Percentiles rank a stretch among this genome's conserved stretches.
Conservation (phyloP, 2,329 filamentous ascomycete genomes). For the Zasmidium citrigriseum region DNA sequence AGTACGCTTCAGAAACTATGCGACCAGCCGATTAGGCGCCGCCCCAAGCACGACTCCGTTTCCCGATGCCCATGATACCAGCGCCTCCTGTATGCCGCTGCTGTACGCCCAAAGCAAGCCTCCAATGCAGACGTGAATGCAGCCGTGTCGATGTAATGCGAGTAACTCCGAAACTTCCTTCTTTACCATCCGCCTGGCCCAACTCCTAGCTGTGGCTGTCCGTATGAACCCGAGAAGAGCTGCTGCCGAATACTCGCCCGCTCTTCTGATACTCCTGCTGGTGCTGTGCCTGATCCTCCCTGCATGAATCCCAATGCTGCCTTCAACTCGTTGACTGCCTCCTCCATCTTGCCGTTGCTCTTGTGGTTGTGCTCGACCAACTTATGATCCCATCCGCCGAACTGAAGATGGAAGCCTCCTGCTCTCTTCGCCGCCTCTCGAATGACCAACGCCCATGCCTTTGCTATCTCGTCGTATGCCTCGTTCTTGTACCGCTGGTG, state of each 20-base stretch:
- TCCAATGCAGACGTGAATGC: neutral
- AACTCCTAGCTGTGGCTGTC: conserved; percentile 58
- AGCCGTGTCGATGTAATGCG: neutral
- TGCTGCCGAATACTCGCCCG: conserved; percentile 54
- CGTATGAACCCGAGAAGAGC: conserved; percentile 41
- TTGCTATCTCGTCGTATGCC: conserved; percentile 93
- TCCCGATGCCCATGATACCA: neutral
- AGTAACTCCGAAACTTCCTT: neutral
- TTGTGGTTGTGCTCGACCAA: conserved; percentile 84
- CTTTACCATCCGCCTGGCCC: conserved; percentile 35
- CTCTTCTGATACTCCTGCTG: conserved; percentile 33
- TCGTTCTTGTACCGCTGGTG: conserved; percentile 93
- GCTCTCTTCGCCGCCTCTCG: conserved; percentile 88
- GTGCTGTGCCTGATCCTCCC: conserved; percentile 42
- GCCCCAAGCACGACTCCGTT: neutral
- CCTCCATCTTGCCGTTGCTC: conserved; percentile 77
- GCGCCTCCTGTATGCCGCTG: neutral
- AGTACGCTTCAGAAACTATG: neutral
- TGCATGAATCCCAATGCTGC: conserved; percentile 75
- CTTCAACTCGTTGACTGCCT: conserved; percentile 76
- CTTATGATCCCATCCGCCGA: conserved; percentile 89
- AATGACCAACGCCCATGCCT: conserved; percentile 89
- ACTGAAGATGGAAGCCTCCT: conserved; percentile 84
- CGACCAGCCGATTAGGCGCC: neutral
- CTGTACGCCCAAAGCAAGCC: neutral